Percentiles rank a stretch among this genome's conserved stretches.
These are phyloP conservation scores for Xylaria sp. DNA, from an alignment of 2,329 filamentous ascomycete genomes.

Conservation along the genomic window DNA sequence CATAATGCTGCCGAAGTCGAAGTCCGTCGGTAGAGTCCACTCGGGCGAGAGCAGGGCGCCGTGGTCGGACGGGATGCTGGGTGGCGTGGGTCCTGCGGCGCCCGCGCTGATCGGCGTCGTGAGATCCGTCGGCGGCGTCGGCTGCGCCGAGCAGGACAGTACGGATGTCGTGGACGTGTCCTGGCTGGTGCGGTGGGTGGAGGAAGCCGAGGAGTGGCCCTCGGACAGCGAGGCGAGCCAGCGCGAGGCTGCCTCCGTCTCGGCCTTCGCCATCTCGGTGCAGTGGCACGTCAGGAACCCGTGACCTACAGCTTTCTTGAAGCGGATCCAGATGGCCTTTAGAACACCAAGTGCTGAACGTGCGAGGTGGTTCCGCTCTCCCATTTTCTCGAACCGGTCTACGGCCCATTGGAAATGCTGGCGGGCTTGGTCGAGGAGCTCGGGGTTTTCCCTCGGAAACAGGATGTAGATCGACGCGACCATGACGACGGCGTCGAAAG, in stretches of 20 bases:
- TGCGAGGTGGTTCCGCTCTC: slow-evolving; percentile 63
- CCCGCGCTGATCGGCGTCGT: slow-evolving; percentile 37
- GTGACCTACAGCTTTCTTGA: slow-evolving; percentile 61
- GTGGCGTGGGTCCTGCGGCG: slow-evolving; percentile 42
- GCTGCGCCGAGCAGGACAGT: slow-evolving; percentile 28
- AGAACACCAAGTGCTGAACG: slow-evolving; percentile 65
- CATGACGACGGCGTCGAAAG: slow-evolving; percentile 71
- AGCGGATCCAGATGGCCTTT: slow-evolving; percentile 63
- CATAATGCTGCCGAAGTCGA: slow-evolving; percentile 62
- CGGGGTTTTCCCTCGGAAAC: slow-evolving; percentile 65
- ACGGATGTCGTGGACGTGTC: slow-evolving; percentile 14
- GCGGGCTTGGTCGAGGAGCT: slow-evolving; percentile 58
- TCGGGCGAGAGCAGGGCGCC: slow-evolving; percentile 43
- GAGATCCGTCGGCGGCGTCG: slow-evolving; percentile 37
- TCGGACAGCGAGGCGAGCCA: slow-evolving; percentile 33
- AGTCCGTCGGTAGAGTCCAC: slow-evolving; percentile 57
- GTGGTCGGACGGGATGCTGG: slow-evolving; percentile 26
- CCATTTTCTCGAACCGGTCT: slow-evolving; percentile 67
- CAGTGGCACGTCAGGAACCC: slow-evolving; percentile 41
- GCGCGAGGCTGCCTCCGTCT: slow-evolving; percentile 37
- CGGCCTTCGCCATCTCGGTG: slow-evolving; percentile 23
- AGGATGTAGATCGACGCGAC: slow-evolving; percentile 70
- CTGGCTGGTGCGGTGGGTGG: slow-evolving; percentile 23
- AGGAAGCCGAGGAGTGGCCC: slow-evolving; percentile 24
- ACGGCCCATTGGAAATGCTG: slow-evolving; percentile 70